Evolutionary conservation across 176 grass and related monocot species (phyloP).

Genomic region (Carex scoparia): DNA sequence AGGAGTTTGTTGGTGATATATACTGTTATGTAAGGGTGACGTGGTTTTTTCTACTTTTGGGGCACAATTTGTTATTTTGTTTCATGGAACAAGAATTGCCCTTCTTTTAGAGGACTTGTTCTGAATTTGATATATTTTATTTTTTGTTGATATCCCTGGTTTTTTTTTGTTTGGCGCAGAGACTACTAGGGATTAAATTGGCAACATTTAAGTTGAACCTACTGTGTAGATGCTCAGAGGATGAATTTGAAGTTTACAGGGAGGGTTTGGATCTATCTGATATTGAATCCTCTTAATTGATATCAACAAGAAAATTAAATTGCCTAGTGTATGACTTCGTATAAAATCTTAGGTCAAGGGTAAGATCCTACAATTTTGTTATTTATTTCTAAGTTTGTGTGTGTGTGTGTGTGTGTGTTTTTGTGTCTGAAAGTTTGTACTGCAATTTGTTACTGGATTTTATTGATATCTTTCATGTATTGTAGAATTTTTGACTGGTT

Average conservation of each 20-base stretch:
- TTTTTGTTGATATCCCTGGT: not conserved
- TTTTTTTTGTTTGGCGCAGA: slow-evolving; percentile 33
- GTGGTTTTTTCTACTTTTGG: not conserved
- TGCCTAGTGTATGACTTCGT: not conserved
- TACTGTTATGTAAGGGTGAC: not conserved
- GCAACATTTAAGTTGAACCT: slow-evolving; percentile 79
- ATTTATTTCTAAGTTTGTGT: not conserved
- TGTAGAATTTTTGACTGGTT: not conserved
- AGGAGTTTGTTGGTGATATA: not conserved
- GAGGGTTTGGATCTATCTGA: slow-evolving; percentile 55
- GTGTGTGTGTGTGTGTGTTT: not conserved
- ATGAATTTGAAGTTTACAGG: slow-evolving; percentile 78
- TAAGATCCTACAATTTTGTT: slow-evolving; percentile 21
- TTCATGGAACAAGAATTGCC: too few relatives aligned
- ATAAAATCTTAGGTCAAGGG: not conserved
- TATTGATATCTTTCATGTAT: not conserved
- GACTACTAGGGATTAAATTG: slow-evolving; percentile 67
- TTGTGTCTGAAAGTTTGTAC: not conserved
- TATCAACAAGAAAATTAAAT: not conserved
- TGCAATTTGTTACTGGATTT: not conserved
- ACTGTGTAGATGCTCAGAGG: slow-evolving; percentile 57
- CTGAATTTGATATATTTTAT: not conserved
- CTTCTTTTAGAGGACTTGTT: not conserved
- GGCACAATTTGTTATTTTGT: not conserved
- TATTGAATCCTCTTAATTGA: slow-evolving; percentile 47